These are phyloP conservation scores for Juglanconis sp. DNA, from an alignment of 2,329 filamentous ascomycete species.

Conservation along the genomic window DNA sequence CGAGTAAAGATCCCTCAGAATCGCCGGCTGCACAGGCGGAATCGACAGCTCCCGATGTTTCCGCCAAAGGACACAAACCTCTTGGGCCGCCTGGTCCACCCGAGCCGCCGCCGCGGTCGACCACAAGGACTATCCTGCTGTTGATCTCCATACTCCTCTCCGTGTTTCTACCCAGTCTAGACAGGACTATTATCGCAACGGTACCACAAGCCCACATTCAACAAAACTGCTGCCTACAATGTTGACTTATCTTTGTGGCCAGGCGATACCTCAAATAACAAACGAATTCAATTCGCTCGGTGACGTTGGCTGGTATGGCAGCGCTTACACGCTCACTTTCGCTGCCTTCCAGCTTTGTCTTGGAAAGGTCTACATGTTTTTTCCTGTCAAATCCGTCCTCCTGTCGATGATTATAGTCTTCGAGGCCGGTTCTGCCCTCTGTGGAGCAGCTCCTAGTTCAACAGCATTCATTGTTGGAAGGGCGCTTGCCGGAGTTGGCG, in stretches of 20 bases:
- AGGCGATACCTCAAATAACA: conserved; percentile 23
- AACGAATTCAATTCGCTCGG: conserved; percentile 26
- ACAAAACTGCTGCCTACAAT: too few relatives aligned
- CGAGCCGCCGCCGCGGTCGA: too few relatives aligned
- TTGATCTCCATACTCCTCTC: conserved; percentile 10
- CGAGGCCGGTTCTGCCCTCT: conserved; percentile 24
- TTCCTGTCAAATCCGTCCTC: conserved; percentile 19
- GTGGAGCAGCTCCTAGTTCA: conserved; percentile 25
- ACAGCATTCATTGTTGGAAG: conserved; percentile 26
- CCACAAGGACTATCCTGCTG: too few relatives aligned
- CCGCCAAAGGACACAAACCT: too few relatives aligned
- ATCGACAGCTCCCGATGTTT: too few relatives aligned
- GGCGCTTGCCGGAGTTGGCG: conserved; percentile 24
- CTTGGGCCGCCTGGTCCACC: too few relatives aligned
- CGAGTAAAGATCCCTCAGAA: too few relatives aligned
- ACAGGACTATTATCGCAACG: conserved; percentile 19
- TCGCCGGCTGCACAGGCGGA: too few relatives aligned
- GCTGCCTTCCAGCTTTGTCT: conserved; percentile 24
- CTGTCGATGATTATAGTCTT: conserved; percentile 12
- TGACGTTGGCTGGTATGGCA: conserved; percentile 25
- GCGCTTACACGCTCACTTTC: conserved; percentile 22
- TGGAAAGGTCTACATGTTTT: conserved; percentile 24
- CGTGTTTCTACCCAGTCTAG: conserved; percentile 21
- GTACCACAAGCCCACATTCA: background rate
- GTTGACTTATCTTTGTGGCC: background rate